Percentiles rank a stretch among this genome's conserved stretches.
These are phyloP conservation scores for Daldinia concentrica DNA, from an alignment of 495 filamentous ascomycete species.

Conservation along the genomic window DNA sequence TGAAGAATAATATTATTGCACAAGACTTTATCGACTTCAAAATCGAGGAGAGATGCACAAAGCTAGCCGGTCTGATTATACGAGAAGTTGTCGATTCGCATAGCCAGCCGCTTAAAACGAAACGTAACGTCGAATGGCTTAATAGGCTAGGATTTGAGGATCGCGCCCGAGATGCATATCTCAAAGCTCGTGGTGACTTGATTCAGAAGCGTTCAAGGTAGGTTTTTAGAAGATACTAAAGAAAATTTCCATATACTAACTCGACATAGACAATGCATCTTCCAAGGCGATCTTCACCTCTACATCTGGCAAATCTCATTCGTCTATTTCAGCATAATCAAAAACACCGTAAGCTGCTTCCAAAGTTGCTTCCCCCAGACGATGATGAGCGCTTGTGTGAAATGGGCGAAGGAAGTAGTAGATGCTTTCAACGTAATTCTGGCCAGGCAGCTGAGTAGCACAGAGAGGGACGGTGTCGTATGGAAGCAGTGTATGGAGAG, in stretches of 20 bases:
- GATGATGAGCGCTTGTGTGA: conserved; percentile 91
- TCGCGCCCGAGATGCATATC: conserved; percentile 84
- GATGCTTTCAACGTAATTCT: conserved; percentile 88
- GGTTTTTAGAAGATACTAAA: conserved; percentile 31
- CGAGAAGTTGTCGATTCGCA: conserved; percentile 77
- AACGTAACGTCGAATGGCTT: conserved; percentile 80
- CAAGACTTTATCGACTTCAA: conserved; percentile 90
- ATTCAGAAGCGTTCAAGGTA: conserved; percentile 86
- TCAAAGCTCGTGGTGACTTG: conserved; percentile 76
- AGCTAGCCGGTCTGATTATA: conserved; percentile 76
- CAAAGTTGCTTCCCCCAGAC: conserved; percentile 86
- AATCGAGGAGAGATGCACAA: conserved; percentile 83
- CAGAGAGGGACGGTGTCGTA: conserved; percentile 72
- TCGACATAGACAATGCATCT: conserved; percentile 78
- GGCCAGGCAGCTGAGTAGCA: conserved; percentile 80
- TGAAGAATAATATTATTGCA: conserved; percentile 84
- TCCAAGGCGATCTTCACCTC: conserved; percentile 87
- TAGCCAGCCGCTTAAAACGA: conserved; percentile 74
- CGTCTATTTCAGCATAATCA: conserved; percentile 93
- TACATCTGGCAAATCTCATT: conserved; percentile 97
- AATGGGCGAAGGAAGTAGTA: conserved; percentile 93
- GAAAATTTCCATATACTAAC: conserved; percentile 45
- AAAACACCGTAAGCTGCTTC: conserved; percentile 88
- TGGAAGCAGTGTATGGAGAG: conserved; percentile 87
- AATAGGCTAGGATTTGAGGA: conserved; percentile 88